Evolutionary conservation across 2,329 filamentous ascomycete species (phyloP).

Genomic region (Nothopassalora personata): DNA sequence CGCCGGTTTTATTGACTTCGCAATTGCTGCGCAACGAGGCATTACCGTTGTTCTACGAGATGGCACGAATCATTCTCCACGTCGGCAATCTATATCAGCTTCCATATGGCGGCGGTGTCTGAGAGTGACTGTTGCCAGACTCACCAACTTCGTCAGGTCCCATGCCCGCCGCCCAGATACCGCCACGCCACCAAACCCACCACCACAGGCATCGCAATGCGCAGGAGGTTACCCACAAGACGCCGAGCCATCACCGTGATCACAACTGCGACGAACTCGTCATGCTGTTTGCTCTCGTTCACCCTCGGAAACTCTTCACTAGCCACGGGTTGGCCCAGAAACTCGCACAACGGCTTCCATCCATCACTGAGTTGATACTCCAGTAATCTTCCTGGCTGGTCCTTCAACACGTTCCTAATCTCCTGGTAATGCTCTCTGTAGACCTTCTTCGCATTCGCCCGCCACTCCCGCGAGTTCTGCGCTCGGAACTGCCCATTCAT

Average conservation of each 20-base stretch:
- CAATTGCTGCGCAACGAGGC: too few relatives aligned
- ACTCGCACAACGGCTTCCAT: conserved; percentile 31
- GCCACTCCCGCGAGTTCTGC: conserved; percentile 7
- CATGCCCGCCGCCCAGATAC: background rate
- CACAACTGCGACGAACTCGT: conserved; percentile 10
- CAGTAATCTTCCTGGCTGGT: conserved; percentile 26
- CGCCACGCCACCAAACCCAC: background rate
- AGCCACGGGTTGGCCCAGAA: conserved; percentile 25
- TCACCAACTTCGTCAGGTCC: background rate
- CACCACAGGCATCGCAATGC: background rate
- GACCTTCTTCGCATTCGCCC: conserved; percentile 10
- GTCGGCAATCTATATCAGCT: background rate
- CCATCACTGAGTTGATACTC: conserved; percentile 24
- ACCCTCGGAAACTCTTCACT: conserved; percentile 22
- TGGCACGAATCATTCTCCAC: too few relatives aligned
- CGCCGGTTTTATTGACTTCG: too few relatives aligned
- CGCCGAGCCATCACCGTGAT: background rate
- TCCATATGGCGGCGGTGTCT: background rate
- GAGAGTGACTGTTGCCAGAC: background rate
- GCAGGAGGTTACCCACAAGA: background rate
- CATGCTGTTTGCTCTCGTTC: conserved; percentile 12
- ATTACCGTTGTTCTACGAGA: too few relatives aligned
- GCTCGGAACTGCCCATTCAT: conserved; percentile 17
- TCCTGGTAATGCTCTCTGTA: conserved; percentile 17
- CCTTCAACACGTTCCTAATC: conserved; percentile 12